Evolutionary conservation across 371 early-diverging fungal genomes (phyloP).

Genomic region (Conidiobolus coronatus): DNA sequence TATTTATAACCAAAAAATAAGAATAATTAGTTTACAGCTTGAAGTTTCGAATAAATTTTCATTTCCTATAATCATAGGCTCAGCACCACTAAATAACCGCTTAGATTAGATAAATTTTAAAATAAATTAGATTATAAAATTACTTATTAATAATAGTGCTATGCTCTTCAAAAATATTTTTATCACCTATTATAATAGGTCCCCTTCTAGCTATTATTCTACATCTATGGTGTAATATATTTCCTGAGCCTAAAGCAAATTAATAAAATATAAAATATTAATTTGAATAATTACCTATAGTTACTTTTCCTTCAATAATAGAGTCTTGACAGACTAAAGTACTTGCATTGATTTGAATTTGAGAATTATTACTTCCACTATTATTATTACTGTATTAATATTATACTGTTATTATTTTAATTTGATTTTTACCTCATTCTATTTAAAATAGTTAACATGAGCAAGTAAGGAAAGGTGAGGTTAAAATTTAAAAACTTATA

Average conservation of each 20-base stretch:
- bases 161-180: constrained; percentile 54
- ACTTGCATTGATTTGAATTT: not conserved
- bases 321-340: not conserved
- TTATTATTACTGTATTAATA: too few species aligned
- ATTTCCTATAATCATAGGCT: constrained; percentile 1
- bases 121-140: not conserved
- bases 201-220: constrained; percentile 42
- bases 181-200: constrained; percentile 40
- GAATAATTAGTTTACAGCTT: not conserved
- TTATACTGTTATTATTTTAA: too few species aligned
- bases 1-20: not conserved
- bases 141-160: constrained; percentile 49
- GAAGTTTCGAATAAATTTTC: not conserved
- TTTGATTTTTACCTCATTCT: too few species aligned
- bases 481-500: too few species aligned
- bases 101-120: not conserved
- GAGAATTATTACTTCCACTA: too few species aligned
- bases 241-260: not conserved
- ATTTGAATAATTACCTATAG: not conserved
- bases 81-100: not conserved
- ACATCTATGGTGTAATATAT: constrained; percentile 38
- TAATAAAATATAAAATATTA: not conserved
- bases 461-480: too few species aligned
- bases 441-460: too few species aligned
- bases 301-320: not conserved